A percentile compares a stretch with the other conserved stretches of the same genome.
These are phyloP conservation scores for Lactarius trivialis DNA, from an alignment of 768 basidiomycete genomes.

Conservation along the genomic window DNA sequence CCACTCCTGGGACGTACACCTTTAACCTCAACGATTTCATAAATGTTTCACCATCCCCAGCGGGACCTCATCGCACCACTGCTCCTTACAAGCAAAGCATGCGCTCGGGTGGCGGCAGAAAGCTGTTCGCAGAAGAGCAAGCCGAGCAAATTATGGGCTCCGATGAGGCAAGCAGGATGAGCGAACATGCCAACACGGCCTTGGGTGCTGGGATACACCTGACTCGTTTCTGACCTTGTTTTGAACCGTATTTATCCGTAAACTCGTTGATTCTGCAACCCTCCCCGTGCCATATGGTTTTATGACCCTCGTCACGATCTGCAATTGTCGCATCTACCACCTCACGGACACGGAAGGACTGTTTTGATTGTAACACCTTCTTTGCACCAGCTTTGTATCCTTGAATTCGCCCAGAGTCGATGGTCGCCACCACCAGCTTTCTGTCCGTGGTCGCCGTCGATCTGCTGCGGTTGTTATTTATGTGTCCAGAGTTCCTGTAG, in stretches of 20 bases:
- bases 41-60: conserved; percentile 25
- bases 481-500: conserved; percentile 18
- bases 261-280: conserved; percentile 16
- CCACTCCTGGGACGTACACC: conserved; percentile 23
- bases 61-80: conserved; percentile 16
- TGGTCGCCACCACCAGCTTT: conserved; percentile 2
- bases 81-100: conserved; percentile 21
- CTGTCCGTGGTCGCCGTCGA: conserved; percentile 7
- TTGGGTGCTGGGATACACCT: conserved; percentile 23
- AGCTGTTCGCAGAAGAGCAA: conserved; percentile 23
- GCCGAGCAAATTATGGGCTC: conserved; percentile 12
- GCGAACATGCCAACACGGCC: conserved; percentile 17
- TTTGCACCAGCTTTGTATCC: conserved; percentile 18
- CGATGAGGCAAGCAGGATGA: conserved; percentile 14
- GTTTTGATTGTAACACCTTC: conserved; percentile 21
- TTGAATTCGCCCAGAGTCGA: conserved; percentile 7
- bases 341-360: conserved; percentile 23
- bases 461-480: conserved; percentile 14
- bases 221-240: conserved; percentile 16
- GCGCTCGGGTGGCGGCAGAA: conserved; percentile 20
- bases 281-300: conserved; percentile 19
- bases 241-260: conserved; percentile 18
- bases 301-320: conserved; percentile 22
- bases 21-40: conserved; percentile 26
- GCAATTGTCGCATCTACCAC: conserved; percentile 26